Percentiles rank a stretch among this genome's conserved stretches.
These are phyloP conservation scores for Cryptococcus jaspeensis DNA, from an alignment of 1,284 basidiomycete species.

Conservation along the genomic window DNA sequence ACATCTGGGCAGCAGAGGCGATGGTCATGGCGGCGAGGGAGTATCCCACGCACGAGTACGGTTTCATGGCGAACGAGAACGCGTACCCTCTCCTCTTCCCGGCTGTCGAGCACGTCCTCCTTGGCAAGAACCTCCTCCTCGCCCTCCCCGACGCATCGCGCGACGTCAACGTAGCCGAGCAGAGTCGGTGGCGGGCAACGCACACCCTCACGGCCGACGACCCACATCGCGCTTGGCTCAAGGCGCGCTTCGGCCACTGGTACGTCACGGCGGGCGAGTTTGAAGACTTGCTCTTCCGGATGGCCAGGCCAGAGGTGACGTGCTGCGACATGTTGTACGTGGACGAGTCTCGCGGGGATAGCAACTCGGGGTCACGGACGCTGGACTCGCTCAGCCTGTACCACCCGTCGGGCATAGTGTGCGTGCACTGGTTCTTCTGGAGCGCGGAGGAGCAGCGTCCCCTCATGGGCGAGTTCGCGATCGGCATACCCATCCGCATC, in stretches of 20 bases:
- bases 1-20: conserved; percentile 5
- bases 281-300: conserved; percentile 4
- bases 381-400: background rate
- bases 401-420: background rate
- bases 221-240: background rate
- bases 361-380: background rate
- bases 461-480: background rate
- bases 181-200: background rate
- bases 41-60: conserved; percentile 3
- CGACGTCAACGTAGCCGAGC: conserved; percentile 2
- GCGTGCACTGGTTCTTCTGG: conserved; percentile 1
- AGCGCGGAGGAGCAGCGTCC: background rate
- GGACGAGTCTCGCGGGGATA: background rate
- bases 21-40: conserved; percentile 1
- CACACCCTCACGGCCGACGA: background rate
- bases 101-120: background rate
- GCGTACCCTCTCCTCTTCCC: conserved; percentile 3
- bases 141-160: background rate
- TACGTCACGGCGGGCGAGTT: conserved; percentile 5
- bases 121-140: conserved; percentile 1
- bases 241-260: background rate
- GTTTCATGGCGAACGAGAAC: conserved; percentile 2
- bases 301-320: background rate
- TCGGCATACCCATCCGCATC: background rate
- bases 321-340: conserved; percentile 3